These are phyloP conservation scores for Taphrina betulina DNA, from an alignment of 1,139 yeast species.

Conservation along the genomic window DNA sequence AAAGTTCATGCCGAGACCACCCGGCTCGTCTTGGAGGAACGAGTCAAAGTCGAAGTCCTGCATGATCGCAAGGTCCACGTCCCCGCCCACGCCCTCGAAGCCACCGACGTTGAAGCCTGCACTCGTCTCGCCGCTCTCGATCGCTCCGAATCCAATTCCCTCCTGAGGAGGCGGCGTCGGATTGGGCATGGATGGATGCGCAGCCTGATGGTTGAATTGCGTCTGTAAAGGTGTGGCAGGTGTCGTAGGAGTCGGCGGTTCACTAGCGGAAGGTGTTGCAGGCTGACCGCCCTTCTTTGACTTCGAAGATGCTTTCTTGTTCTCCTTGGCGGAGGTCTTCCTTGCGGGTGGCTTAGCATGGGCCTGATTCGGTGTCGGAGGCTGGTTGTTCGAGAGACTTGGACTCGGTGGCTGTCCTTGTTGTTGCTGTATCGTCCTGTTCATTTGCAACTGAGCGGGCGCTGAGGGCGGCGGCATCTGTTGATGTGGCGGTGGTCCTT, in stretches of 20 bases:
- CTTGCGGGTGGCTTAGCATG: slow-evolving; percentile 48
- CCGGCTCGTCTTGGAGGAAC: slow-evolving; percentile 34
- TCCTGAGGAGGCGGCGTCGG: slow-evolving; percentile 2
- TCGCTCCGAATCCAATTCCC: slow-evolving; percentile 12
- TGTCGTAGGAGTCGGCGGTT: slow-evolving; percentile 48
- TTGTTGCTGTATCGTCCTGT: slow-evolving; percentile 35
- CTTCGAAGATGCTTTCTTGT: slow-evolving; percentile 41
- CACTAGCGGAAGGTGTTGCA: slow-evolving; percentile 42
- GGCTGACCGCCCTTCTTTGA: slow-evolving; percentile 37
- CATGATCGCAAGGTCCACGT: slow-evolving; percentile 34
- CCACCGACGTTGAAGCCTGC: slow-evolving; percentile 16
- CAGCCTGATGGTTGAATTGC: slow-evolving; percentile 16
- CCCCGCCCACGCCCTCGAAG: slow-evolving; percentile 20
- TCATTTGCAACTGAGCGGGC: slow-evolving; percentile 33
- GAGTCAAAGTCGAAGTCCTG: slow-evolving; percentile 37
- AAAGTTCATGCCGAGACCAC: slow-evolving; percentile 28
- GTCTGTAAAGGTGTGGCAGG: slow-evolving; percentile 45
- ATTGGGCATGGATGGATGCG: not conserved
- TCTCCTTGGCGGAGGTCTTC: slow-evolving; percentile 44
- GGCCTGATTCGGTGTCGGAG: slow-evolving; percentile 53
- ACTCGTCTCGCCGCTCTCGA: slow-evolving; percentile 16
- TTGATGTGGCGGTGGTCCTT: slow-evolving; percentile 32
- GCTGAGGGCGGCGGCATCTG: slow-evolving; percentile 40
- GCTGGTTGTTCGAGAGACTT: slow-evolving; percentile 41
- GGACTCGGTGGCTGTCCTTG: slow-evolving; percentile 44